Evolutionary conservation across 2,329 filamentous ascomycete genomes (phyloP), one percentile per base, ranked within the genome.

Genomic region (Alternaria alternata): DNA sequence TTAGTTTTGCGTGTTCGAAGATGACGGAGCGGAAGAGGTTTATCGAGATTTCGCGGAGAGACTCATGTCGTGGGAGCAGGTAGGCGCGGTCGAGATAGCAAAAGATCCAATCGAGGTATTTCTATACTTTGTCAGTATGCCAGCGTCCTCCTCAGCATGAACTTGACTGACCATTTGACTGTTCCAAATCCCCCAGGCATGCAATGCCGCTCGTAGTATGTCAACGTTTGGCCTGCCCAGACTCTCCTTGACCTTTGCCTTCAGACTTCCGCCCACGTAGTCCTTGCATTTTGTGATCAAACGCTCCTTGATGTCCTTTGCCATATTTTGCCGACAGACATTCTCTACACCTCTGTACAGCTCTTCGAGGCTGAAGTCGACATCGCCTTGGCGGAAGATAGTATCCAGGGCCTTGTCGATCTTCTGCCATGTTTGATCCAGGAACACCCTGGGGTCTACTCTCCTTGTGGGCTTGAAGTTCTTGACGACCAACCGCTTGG

Each of bases 41-140:
- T 56, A 95, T 88, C 5, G 90, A 88, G 82, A 96, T 89, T 72
- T 96, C 92, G 72, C 94, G 91, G 57, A 99, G 88, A 34, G 91
- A 91, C 22, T 90, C 87, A 67, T 89, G 88, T 46, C 89, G 88
- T 58, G 90, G 89, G 3, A 97, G 83, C 7, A 99, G 84, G 74
- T 93, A 97, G 2, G 93, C 92, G 64, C 95, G 89, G 76, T 99
- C 94, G 66, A 99, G 86, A 73, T 94, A 99, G 81, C 93, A 96
- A 80, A 97, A 98, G 39, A 96, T 91, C 64, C 91, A 94, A 49
- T 93, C 88, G 53, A 99, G 87, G 14, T 89, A 89, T 66, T 89
- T 86, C 89, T 93, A 68, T 51, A 46, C 22, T 18, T 24, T 44
- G 36, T 72, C 39, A 70, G 65, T 60, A 34, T 42, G 18, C 5